These are phyloP conservation scores for Vicia faba DNA, from an alignment of 306 rosid species.

Conservation along the genomic window DNA sequence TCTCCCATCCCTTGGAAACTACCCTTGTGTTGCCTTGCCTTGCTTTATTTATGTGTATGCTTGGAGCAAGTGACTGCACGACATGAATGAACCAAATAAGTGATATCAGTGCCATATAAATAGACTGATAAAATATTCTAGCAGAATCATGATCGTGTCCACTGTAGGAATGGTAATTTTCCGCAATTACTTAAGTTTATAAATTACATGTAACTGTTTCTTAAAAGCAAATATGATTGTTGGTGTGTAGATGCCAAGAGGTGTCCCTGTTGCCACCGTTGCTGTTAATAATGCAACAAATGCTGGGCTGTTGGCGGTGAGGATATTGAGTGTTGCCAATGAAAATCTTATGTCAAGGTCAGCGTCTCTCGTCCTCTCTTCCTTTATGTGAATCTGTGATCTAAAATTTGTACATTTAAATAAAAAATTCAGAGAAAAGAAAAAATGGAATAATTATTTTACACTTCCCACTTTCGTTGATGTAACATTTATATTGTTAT, in stretches of 20 bases:
- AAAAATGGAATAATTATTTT: background rate
- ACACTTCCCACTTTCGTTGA: slow-evolving; percentile 23
- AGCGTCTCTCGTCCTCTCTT: background rate
- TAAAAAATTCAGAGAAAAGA: slow-evolving; percentile 1
- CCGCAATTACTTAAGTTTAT: background rate
- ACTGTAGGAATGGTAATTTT: background rate
- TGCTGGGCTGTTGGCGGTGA: slow-evolving; percentile 72
- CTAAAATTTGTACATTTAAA: background rate
- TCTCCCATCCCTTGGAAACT: background rate
- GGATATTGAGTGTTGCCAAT: slow-evolving; percentile 57
- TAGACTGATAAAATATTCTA: background rate
- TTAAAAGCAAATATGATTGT: background rate
- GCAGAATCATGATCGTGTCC: background rate
- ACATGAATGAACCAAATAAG: background rate
- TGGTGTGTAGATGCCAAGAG: slow-evolving; percentile 76
- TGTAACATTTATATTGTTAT: slow-evolving; percentile 11
- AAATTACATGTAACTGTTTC: background rate
- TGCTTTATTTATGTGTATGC: background rate
- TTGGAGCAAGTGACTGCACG: slow-evolving; percentile 16
- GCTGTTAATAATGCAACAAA: slow-evolving; percentile 84
- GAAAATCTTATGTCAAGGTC: slow-evolving; percentile 63
- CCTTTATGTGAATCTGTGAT: background rate
- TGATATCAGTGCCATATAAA: slow-evolving; percentile 7
- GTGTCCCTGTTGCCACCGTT: slow-evolving; percentile 87
- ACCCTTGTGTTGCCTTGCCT: background rate